Conservation (phyloP, 2,329 filamentous ascomycete species). For the Aspergillus ruber region DNA sequence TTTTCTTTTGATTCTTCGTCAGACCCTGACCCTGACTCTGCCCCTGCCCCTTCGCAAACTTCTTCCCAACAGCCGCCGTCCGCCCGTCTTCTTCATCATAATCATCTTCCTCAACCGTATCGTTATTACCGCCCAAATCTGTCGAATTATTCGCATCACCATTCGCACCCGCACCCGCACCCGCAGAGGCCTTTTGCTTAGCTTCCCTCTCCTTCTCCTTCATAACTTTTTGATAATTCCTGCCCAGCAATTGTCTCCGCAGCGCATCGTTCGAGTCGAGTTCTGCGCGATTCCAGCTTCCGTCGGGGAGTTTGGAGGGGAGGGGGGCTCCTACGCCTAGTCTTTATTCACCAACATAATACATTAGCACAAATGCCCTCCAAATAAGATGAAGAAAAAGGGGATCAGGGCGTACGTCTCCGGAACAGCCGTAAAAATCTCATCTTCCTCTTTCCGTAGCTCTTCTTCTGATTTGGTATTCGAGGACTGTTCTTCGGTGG, state of each 20-base stretch:
- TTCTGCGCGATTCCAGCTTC: slow-evolving; percentile 35
- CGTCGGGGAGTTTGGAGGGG: slow-evolving; percentile 35
- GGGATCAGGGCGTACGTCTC: slow-evolving; percentile 41
- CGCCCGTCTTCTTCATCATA: slow-evolving; percentile 39
- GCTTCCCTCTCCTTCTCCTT: slow-evolving; percentile 31
- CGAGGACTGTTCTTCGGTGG: slow-evolving; percentile 28
- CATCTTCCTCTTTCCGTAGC: slow-evolving; percentile 47
- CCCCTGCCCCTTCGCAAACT: background rate
- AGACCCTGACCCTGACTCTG: background rate
- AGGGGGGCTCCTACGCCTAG: slow-evolving; percentile 45
- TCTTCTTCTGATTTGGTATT: slow-evolving; percentile 39
- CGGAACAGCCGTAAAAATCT: slow-evolving; percentile 47
- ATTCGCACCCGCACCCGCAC: background rate
- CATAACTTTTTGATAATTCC: slow-evolving; percentile 33
- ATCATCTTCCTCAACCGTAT: slow-evolving; percentile 24
- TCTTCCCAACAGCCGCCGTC: slow-evolving; percentile 31
- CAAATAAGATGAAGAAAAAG: background rate
- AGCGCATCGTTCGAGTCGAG: slow-evolving; percentile 40
- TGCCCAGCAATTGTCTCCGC: slow-evolving; percentile 41
- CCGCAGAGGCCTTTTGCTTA: slow-evolving; percentile 2
- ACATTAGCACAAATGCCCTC: background rate
- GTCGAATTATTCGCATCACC: background rate
- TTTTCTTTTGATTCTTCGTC: slow-evolving; percentile 3
- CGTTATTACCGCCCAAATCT: slow-evolving; percentile 16
- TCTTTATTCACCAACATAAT: slow-evolving; percentile 18